These are phyloP conservation scores for Barnettozyma populi DNA, from an alignment of 805 yeast species.

Conservation along the genomic window DNA sequence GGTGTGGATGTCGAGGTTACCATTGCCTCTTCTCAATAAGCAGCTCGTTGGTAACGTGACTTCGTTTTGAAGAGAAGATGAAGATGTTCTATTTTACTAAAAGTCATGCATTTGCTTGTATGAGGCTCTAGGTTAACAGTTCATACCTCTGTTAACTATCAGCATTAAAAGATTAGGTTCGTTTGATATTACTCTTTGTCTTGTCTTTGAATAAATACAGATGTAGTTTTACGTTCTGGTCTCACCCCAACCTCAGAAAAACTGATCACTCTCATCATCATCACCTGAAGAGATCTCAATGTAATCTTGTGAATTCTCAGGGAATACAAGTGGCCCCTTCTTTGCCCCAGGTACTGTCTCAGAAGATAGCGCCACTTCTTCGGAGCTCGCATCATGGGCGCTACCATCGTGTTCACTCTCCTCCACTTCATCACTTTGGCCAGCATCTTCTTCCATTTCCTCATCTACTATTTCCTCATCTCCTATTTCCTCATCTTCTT, in stretches of 20 bases:
- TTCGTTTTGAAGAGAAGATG: neutral
- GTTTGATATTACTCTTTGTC: constrained; percentile 6
- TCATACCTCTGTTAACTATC: constrained; percentile 30
- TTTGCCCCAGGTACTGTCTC: neutral
- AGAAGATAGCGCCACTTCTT: too few species aligned
- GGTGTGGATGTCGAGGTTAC: constrained; percentile 98
- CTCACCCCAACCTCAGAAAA: neutral
- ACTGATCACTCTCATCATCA: neutral
- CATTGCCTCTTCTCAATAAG: constrained; percentile 63
- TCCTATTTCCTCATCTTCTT: too few species aligned
- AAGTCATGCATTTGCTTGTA: constrained; percentile 5
- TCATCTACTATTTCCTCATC: too few species aligned
- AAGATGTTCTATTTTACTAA: constrained; percentile 5
- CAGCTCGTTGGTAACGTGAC: neutral
- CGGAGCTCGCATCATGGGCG: too few species aligned
- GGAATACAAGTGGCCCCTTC: neutral
- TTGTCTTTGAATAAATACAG: neutral
- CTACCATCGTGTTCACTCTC: too few species aligned
- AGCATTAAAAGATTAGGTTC: constrained; percentile 17
- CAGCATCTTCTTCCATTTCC: neutral
- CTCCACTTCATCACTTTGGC: neutral
- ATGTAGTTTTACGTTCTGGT: neutral
- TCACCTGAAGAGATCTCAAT: neutral
- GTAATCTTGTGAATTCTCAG: neutral
- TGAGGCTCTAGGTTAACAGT: constrained; percentile 28